Evolutionary conservation across 2,329 filamentous ascomycete genomes (phyloP).

Genomic region (Xylariaceae sp.): DNA sequence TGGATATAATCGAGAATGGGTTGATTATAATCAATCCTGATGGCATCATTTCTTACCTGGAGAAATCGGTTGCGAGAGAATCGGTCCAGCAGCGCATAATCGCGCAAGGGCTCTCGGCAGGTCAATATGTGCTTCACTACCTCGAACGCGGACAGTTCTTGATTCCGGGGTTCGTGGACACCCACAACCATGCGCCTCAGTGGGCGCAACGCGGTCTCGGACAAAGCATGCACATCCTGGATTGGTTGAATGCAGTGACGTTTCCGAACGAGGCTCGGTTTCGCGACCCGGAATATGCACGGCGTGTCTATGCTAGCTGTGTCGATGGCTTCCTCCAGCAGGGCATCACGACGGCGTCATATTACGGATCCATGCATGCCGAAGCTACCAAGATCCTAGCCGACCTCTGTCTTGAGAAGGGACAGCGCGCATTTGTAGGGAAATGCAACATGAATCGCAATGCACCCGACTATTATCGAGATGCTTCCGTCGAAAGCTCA

Average conservation of each 20-base stretch:
- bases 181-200: slow-evolving; percentile 63
- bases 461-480: slow-evolving; percentile 49
- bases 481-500: slow-evolving; percentile 42
- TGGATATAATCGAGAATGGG: slow-evolving; percentile 38
- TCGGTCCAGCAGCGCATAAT: slow-evolving; percentile 15
- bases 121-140: slow-evolving; percentile 23
- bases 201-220: slow-evolving; percentile 46
- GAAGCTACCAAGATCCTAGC: slow-evolving; percentile 54
- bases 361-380: slow-evolving; percentile 53
- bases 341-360: slow-evolving; percentile 57
- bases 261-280: slow-evolving; percentile 62
- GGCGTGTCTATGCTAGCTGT: slow-evolving; percentile 44
- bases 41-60: slow-evolving; percentile 28
- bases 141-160: slow-evolving; percentile 46
- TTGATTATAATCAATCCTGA: slow-evolving; percentile 30
- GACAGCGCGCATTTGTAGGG: slow-evolving; percentile 56
- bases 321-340: slow-evolving; percentile 56
- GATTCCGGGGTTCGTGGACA: slow-evolving; percentile 59
- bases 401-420: slow-evolving; percentile 45
- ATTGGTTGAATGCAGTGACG: slow-evolving; percentile 61
- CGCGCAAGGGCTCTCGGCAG: slow-evolving; percentile 11
- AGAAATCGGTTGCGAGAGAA: slow-evolving; percentile 19
- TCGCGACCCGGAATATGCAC: slow-evolving; percentile 47
- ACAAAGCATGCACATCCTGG: slow-evolving; percentile 49
- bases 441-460: slow-evolving; percentile 60